These are phyloP conservation scores for Pouteria campechiana DNA, from an alignment of 179 eudicot species.

Conservation along the genomic window DNA sequence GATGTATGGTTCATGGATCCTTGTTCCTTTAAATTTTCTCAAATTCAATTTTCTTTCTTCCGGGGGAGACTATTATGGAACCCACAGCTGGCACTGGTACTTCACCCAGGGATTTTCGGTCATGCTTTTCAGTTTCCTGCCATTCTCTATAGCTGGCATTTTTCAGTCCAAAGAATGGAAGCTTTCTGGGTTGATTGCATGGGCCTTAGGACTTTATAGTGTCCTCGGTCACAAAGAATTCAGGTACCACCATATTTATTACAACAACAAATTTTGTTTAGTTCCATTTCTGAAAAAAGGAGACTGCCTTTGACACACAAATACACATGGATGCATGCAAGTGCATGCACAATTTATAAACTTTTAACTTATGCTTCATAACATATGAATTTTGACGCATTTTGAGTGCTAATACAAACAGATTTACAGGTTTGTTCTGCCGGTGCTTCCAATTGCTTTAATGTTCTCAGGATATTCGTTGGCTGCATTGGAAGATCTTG, in stretches of 20 bases:
- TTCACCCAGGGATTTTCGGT: conserved; percentile 85
- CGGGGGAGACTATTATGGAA: conserved; percentile 99
- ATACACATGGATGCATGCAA: no score
- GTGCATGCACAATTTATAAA: no score
- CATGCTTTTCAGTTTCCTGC: conserved; percentile 82
- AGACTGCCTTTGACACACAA: no score
- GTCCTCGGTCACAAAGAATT: conserved; percentile 95
- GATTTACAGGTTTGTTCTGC: conserved; percentile 82
- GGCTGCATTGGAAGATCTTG: conserved; percentile 34
- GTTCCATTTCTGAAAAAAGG: no score
- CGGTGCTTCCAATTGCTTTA: conserved; percentile 89
- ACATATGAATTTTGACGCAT: neutral
- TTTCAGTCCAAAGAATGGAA: conserved; percentile 67
- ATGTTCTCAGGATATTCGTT: conserved; percentile 71
- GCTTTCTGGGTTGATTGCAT: conserved; percentile 63
- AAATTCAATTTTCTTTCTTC: conserved; percentile 93
- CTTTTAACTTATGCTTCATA: neutral
- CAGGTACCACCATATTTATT: conserved; percentile 78
- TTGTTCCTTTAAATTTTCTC: conserved; percentile 86
- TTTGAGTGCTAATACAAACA: no score
- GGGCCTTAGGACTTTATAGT: conserved; percentile 91
- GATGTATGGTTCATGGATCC: conserved; percentile 84
- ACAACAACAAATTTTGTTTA: no score
- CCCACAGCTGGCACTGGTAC: conserved; percentile 98
- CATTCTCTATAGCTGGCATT: conserved; percentile 66